These are phyloP conservation scores for Suillus discolor DNA, from an alignment of 768 basidiomycete species.

Conservation along the genomic window DNA sequence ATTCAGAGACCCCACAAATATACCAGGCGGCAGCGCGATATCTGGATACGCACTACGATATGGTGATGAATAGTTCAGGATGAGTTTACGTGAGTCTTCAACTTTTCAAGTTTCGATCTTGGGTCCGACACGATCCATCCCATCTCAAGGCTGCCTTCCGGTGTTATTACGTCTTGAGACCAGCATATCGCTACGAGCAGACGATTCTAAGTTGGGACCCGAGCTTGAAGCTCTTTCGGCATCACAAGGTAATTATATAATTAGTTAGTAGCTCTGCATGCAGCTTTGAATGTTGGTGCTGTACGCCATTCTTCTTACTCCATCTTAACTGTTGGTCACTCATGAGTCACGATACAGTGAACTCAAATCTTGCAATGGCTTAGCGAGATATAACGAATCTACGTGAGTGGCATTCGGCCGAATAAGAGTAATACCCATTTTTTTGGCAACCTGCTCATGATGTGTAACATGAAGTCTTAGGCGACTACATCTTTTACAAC, in stretches of 20 bases:
- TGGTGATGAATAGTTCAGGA: neutral
- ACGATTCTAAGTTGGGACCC: neutral
- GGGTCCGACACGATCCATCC: neutral
- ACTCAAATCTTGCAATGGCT: neutral
- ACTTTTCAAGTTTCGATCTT: neutral
- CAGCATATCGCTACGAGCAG: neutral
- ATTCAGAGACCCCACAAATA: neutral
- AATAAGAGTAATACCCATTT: neutral
- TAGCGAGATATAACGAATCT: neutral
- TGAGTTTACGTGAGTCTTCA: neutral
- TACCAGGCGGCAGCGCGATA: neutral
- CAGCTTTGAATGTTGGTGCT: neutral
- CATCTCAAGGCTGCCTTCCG: neutral
- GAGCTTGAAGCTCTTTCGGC: neutral
- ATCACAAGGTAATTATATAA: neutral
- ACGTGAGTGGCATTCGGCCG: neutral
- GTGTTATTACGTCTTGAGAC: too few species aligned
- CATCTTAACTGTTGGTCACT: neutral
- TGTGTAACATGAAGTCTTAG: neutral
- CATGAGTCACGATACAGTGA: neutral
- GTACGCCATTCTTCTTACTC: neutral
- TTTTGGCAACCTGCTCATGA: neutral
- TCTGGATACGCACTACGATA: neutral
- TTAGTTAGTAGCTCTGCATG: neutral
- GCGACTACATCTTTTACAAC: neutral